Conservation (phyloP, 2,329 filamentous ascomycete species). For the Penicillium sp. region DNA sequence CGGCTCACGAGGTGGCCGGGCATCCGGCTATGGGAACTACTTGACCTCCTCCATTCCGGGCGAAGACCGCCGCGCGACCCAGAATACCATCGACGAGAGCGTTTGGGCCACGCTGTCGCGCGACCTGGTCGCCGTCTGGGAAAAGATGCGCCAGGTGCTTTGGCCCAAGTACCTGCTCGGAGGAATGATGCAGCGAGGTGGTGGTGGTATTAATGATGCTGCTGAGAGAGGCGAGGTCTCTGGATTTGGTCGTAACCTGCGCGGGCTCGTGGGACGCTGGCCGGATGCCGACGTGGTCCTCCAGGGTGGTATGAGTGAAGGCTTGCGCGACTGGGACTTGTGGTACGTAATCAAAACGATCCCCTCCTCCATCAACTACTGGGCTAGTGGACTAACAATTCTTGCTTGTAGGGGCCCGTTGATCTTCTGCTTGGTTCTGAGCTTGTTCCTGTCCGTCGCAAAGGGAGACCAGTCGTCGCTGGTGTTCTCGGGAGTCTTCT, state of each 20-base stretch:
- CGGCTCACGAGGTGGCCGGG: conserved; percentile 39
- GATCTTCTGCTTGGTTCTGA: conserved; percentile 87
- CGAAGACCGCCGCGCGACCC: conserved; percentile 83
- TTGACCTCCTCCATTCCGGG: conserved; percentile 86
- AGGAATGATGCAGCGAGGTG: conserved; percentile 58
- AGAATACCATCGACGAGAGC: conserved; percentile 93
- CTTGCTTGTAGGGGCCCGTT: conserved; percentile 68
- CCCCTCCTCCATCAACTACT: background rate
- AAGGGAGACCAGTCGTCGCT: conserved; percentile 75
- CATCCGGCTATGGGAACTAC: conserved; percentile 71
- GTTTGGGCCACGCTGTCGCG: conserved; percentile 97
- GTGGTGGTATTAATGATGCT: conserved; percentile 53
- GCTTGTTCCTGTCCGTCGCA: conserved; percentile 81
- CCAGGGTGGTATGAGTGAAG: conserved; percentile 76
- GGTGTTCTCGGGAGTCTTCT: conserved; percentile 95
- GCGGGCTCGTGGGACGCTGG: conserved; percentile 61
- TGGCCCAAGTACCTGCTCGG: conserved; percentile 91
- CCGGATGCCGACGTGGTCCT: conserved; percentile 65
- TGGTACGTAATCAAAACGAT: conserved; percentile 53
- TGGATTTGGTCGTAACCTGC: conserved; percentile 49
- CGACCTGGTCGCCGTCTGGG: conserved; percentile 90
- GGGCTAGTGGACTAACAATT: conserved; percentile 2
- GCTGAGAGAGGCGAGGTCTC: conserved; percentile 57
- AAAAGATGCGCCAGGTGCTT: conserved; percentile 95
- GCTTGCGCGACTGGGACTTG: conserved; percentile 92